phyloP scores from a whole-genome alignment of 148 eudicot genomes.

The Tetragonia tetragonoides region DNA sequence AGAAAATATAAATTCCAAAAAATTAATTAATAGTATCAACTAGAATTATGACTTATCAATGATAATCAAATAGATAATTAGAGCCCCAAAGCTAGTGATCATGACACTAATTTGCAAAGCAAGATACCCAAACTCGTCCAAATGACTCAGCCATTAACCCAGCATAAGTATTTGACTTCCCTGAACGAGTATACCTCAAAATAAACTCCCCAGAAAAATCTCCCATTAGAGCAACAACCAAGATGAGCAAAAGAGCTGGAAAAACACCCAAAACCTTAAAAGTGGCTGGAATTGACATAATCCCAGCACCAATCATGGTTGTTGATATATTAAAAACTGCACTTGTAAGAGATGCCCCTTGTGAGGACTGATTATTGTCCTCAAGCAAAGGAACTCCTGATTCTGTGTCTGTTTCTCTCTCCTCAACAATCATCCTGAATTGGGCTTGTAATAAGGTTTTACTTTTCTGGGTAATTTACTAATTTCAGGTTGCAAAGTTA shows the following conservation, averaged over 20 bases:
- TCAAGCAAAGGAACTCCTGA: too few relatives aligned
- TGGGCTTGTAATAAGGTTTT: too few relatives aligned
- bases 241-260: constrained; percentile 56
- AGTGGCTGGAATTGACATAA: constrained; percentile 37
- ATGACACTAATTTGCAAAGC: constrained; percentile 67
- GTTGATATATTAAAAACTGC: constrained; percentile 85
- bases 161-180: constrained; percentile 54
- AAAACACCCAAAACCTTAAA: constrained; percentile 61
- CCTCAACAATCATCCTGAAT: too few relatives aligned
- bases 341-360: constrained; percentile 48
- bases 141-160: constrained; percentile 88
- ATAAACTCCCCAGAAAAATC: constrained; percentile 73
- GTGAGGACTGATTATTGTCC: too few relatives aligned
- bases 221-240: constrained; percentile 54
- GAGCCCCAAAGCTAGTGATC: constrained; percentile 69
- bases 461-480: too few relatives aligned
- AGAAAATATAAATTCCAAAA: too few relatives aligned
- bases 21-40: neutral
- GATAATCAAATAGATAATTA: constrained; percentile 70
- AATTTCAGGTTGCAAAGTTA: too few relatives aligned
- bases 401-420: too few relatives aligned
- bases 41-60: constrained; percentile 42
- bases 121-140: constrained; percentile 57
- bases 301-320: constrained; percentile 86
- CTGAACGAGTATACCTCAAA: constrained; percentile 54